Percentiles rank a stretch among this genome's conserved stretches.
These are phyloP conservation scores for Dacryopinax spathularia DNA, from an alignment of 768 basidiomycete genomes.

Conservation along the genomic window DNA sequence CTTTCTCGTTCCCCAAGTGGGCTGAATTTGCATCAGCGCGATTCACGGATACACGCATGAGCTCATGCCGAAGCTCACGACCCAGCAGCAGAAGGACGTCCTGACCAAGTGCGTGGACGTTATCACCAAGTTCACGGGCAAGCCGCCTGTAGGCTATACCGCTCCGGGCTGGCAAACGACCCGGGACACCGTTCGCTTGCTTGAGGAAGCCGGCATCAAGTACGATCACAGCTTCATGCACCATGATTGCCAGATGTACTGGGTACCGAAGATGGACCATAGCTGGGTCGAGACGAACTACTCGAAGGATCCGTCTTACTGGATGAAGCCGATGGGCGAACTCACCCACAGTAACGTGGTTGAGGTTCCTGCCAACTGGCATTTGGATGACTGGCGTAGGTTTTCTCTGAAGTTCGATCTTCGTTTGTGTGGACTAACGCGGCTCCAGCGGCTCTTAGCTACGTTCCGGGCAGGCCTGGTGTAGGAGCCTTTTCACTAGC, in stretches of 20 bases:
- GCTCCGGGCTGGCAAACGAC: not conserved
- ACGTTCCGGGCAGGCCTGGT: not conserved
- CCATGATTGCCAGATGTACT: slow-evolving; percentile 3
- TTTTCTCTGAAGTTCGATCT: not conserved
- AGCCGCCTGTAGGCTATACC: not conserved
- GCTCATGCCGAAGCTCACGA: not conserved
- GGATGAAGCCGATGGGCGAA: slow-evolving; percentile 4
- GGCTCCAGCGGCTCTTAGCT: not conserved
- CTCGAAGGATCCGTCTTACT: not conserved
- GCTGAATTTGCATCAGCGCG: not conserved
- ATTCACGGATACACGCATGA: not conserved
- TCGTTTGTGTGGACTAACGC: not conserved
- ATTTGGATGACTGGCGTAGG: not conserved
- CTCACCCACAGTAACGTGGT: not conserved
- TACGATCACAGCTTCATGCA: slow-evolving; percentile 3
- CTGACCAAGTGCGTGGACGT: slow-evolving; percentile 1
- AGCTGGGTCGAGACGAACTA: not conserved
- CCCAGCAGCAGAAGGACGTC: not conserved
- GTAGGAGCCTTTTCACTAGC: not conserved
- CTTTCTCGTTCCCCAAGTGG: not conserved
- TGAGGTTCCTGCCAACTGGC: not conserved
- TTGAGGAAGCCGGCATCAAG: not conserved
- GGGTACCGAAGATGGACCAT: not conserved
- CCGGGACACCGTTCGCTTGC: not conserved
- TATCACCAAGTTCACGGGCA: not conserved